Evolutionary conservation across 257 asterid species (phyloP), one percentile per base, ranked within the genome.

Genomic region (Petrea volubilis): DNA sequence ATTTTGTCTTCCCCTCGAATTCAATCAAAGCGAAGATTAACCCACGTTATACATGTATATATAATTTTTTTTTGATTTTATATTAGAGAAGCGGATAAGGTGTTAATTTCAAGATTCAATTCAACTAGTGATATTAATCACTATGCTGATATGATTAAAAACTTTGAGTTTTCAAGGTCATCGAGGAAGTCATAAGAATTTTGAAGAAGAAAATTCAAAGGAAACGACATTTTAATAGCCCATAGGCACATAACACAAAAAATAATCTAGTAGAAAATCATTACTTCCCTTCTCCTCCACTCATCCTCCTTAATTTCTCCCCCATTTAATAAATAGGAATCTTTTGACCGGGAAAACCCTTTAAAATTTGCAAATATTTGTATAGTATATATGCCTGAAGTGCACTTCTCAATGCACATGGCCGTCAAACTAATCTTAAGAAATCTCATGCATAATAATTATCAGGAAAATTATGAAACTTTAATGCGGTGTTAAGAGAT

Each of bases 241-340:
- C 11, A 33, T 4, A 0, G 7, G 44, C 47, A 20, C 49, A 33
- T 2, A 34, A 34, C 66, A 60, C 31, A 41, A 61, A 14, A 28
- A 33, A 33, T 5, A 33, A 8, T 33, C n/a, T n/a, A n/a, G n/a
- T n/a, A n/a, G n/a, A n/a, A n/a, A n/a, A n/a, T n/a, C 57, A 64
- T 27, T 14, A 44, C 40, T 43, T 43, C 34, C 69, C 69, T 40
- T 44, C 41, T 44, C 41, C 67, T 61, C 38, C 51, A 61, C 67
- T 61, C 31, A 60, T 34, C 29, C 67, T 2, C 7, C 13, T 28
- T 29, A 7, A 57, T 57, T 28, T 28, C 41, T 29, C 29, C 10
- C 6, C 28, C 14, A 13, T 3, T 14, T 6, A 18, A 60, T 60
- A 34, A 36, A 60, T 60, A 12, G 2, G 40, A 34, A 34, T 60